Evolutionary conservation across 2,329 filamentous ascomycete species (phyloP), one percentile per base, ranked within the genome.

Genomic region (Aspergillus melleus): DNA sequence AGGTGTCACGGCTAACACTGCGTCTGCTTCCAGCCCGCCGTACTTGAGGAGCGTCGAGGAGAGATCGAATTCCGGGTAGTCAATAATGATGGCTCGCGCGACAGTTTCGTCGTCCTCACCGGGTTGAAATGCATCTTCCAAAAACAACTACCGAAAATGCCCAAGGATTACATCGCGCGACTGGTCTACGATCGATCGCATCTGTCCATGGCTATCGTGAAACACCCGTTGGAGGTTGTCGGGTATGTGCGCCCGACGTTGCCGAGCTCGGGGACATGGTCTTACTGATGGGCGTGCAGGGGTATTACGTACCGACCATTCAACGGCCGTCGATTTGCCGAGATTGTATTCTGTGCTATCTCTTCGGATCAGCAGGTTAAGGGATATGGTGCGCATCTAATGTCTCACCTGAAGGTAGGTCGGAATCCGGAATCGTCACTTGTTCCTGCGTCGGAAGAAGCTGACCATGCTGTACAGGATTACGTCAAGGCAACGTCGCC

Each of bases 341-440:
- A 99, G 79, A 99, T 99, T 69, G 95, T 99, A 59, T 99, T 99
- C 74, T 99, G 94, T 75, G 95, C 95, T 67, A 96, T 99, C 69
- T 96, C 91, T 57, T 96, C 92, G 0, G 95, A 98, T 72, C 95
- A 99, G 76, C 95, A 99, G 77, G 95, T 99, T 68, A 99, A 98
- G 78, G 95, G 95, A 36, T 99, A 99, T 73, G 95, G 95, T 64
- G 94, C 95, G 11, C 94, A 98, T 81, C 83, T 99, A 20, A 99
- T 99, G 95, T 94, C 91, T 2, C 95, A 99, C 74, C 80, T 99
- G 50, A 99, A 99, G 76, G 90, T 81, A 69, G 54, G 63, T 47
- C 44, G 53, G 22, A n/a, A n/a, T n/a, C n/a, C n/a, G n/a, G n/a
- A n/a, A n/a, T 24, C 5, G 42, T 49, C 19, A 16, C 30, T n/a